Evolutionary conservation across 2,329 filamentous ascomycete species (phyloP).

Genomic region (Allantophomopsis lycopodina): DNA sequence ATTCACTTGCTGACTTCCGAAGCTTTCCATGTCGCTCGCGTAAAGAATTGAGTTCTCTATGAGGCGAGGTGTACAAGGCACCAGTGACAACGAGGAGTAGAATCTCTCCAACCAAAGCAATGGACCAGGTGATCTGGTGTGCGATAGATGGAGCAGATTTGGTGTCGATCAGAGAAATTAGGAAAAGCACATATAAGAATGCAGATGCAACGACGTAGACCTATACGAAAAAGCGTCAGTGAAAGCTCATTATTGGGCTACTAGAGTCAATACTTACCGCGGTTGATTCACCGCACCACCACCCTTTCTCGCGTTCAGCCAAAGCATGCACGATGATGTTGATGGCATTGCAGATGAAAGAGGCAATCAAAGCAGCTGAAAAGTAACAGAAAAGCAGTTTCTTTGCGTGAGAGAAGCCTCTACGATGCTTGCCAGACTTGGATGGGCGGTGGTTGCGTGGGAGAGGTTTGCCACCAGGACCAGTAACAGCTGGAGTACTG

Average conservation of each 20-base stretch:
- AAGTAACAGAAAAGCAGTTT: slow-evolving; percentile 67
- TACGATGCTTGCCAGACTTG: slow-evolving; percentile 26
- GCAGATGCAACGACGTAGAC: slow-evolving; percentile 75
- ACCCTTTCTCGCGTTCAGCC: slow-evolving; percentile 45
- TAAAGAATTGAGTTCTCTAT: slow-evolving; percentile 38
- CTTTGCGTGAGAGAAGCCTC: slow-evolving; percentile 47
- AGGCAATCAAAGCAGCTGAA: slow-evolving; percentile 54
- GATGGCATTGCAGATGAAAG: slow-evolving; percentile 62
- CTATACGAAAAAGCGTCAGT: slow-evolving; percentile 28
- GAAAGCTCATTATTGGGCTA: slow-evolving; percentile 1
- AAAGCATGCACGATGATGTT: slow-evolving; percentile 66
- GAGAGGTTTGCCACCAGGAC: slow-evolving; percentile 81
- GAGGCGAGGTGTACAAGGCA: slow-evolving; percentile 51
- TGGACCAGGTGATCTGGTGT: slow-evolving; percentile 67
- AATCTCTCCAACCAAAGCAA: slow-evolving; percentile 60
- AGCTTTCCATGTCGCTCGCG: slow-evolving; percentile 23
- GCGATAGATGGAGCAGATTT: slow-evolving; percentile 66
- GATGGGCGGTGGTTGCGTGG: slow-evolving; percentile 32
- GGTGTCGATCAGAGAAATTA: slow-evolving; percentile 78
- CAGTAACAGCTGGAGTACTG: slow-evolving; percentile 33
- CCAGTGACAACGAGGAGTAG: slow-evolving; percentile 57
- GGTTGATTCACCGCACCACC: slow-evolving; percentile 72
- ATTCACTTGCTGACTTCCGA: slow-evolving; percentile 26
- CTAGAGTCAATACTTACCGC: slow-evolving; percentile 41
- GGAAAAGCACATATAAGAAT: slow-evolving; percentile 75